Percentiles rank a stretch among this genome's conserved stretches.
These are phyloP conservation scores for Dichomitus squalens DNA, from an alignment of 1,284 basidiomycete species.

Conservation along the genomic window DNA sequence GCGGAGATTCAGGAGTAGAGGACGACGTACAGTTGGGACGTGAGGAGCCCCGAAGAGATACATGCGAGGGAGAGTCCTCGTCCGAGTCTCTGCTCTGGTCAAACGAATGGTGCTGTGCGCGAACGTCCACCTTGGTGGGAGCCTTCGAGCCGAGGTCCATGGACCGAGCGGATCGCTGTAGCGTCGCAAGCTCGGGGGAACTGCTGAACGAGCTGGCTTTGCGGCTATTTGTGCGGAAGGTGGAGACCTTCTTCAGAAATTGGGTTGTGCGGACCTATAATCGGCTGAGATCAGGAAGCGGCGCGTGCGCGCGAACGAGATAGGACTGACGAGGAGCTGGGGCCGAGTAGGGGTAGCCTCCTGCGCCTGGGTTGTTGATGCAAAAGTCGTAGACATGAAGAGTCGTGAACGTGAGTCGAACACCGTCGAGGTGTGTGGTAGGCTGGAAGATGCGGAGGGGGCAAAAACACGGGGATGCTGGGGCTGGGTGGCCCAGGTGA, in stretches of 20 bases:
- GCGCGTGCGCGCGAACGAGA: neutral
- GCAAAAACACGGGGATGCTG: neutral
- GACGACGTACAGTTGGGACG: conserved; percentile 62
- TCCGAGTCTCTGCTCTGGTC: conserved; percentile 19
- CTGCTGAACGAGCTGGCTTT: conserved; percentile 18
- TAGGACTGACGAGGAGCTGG: conserved; percentile 23
- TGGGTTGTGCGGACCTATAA: conserved; percentile 28
- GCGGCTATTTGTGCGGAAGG: conserved; percentile 19
- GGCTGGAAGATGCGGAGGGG: neutral
- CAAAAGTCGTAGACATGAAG: conserved; percentile 6
- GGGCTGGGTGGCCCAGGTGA: neutral
- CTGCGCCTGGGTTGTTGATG: conserved; percentile 17
- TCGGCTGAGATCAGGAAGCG: conserved; percentile 9
- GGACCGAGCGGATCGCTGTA: conserved; percentile 23
- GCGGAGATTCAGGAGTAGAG: conserved; percentile 65
- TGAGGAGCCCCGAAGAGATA: conserved; percentile 9
- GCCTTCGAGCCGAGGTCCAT: conserved; percentile 26
- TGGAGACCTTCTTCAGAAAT: conserved; percentile 30
- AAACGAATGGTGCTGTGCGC: conserved; percentile 21
- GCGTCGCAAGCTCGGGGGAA: conserved; percentile 2
- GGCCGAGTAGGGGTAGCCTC: conserved; percentile 15
- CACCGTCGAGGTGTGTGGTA: neutral
- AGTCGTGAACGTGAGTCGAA: neutral
- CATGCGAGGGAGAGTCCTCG: conserved; percentile 16
- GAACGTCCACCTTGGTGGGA: conserved; percentile 19